phyloP scores from a whole-genome alignment of 441 rosid genomes.

The Bruguiera hainesii region DNA sequence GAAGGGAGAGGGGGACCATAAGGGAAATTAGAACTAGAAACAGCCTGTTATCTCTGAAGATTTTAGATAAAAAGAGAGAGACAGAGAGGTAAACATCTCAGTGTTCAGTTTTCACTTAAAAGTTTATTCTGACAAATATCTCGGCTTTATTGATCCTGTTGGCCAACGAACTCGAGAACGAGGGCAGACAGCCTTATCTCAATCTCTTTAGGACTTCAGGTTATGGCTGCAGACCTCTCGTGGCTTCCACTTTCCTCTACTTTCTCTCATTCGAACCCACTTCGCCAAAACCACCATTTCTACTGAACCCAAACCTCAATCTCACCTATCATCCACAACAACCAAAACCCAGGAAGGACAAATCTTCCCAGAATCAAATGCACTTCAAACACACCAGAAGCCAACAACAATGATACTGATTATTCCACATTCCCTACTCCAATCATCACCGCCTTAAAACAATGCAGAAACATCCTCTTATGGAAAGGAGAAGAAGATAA shows the following conservation, averaged over 20 bases:
- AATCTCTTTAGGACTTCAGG: neutral
- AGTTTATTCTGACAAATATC: too few relatives aligned
- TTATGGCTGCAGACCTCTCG: neutral
- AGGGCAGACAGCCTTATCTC: conserved; percentile 10
- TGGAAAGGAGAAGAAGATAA: conserved; percentile 62
- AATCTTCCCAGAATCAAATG: conserved; percentile 27
- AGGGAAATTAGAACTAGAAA: too few relatives aligned
- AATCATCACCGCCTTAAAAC: conserved; percentile 34
- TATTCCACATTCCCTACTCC: conserved; percentile 37
- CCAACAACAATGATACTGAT: conserved; percentile 15
- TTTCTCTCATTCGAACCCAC: conserved; percentile 27
- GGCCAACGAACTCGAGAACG: neutral
- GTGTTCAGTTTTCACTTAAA: too few relatives aligned
- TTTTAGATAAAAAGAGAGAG: too few relatives aligned
- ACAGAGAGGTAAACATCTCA: too few relatives aligned
- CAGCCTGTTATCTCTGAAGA: too few relatives aligned
- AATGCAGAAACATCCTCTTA: conserved; percentile 55
- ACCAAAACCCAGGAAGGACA: conserved; percentile 9
- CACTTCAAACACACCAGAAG: conserved; percentile 26
- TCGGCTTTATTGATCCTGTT: too few relatives aligned
- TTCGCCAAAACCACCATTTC: conserved; percentile 10
- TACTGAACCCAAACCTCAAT: conserved; percentile 14
- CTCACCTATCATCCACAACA: neutral
- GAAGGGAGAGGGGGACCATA: too few relatives aligned
- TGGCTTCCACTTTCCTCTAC: conserved; percentile 38